phyloP scores from a whole-genome alignment of 2,329 filamentous ascomycete species.

The Cercospora canescens region DNA sequence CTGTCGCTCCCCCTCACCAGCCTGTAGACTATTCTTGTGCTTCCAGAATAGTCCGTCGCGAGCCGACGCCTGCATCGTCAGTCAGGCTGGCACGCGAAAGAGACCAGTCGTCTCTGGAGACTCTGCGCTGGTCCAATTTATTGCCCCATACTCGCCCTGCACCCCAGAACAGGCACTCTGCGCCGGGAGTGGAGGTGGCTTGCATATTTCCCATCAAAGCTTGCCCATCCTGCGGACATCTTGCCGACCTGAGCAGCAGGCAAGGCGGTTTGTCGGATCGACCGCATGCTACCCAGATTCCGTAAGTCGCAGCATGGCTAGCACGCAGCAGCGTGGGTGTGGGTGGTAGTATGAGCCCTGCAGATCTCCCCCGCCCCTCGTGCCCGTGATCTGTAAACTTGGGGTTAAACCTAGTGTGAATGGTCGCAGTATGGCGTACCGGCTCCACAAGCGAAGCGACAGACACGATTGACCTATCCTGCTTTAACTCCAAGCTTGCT shows the following conservation, averaged over 20 bases:
- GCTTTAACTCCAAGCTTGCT: constrained; percentile 5
- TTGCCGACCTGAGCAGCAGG: constrained; percentile 2
- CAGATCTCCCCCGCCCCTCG: constrained; percentile 16
- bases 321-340: constrained; percentile 2
- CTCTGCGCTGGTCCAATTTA: constrained; percentile 8
- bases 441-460: constrained; percentile 23
- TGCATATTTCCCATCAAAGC: not conserved
- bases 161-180: not conserved
- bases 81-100: constrained; percentile 1
- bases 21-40: constrained; percentile 1
- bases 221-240: constrained; percentile 5
- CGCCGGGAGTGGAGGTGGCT: constrained; percentile 7
- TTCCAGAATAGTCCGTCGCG: constrained; percentile 18
- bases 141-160: not conserved
- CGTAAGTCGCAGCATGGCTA: constrained; percentile 3
- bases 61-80: constrained; percentile 12
- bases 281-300: constrained; percentile 2
- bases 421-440: constrained; percentile 20
- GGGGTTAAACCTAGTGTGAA: constrained; percentile 6
- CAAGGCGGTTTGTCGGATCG: not conserved
- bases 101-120: not conserved
- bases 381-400: constrained; percentile 16
- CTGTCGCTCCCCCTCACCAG: not conserved
- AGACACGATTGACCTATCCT: constrained; percentile 13
- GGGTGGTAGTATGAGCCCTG: constrained; percentile 9